These are phyloP conservation scores for Phytophthora pluvialis DNA, from an alignment of 352 stramenopile species.

Conservation along the genomic window DNA sequence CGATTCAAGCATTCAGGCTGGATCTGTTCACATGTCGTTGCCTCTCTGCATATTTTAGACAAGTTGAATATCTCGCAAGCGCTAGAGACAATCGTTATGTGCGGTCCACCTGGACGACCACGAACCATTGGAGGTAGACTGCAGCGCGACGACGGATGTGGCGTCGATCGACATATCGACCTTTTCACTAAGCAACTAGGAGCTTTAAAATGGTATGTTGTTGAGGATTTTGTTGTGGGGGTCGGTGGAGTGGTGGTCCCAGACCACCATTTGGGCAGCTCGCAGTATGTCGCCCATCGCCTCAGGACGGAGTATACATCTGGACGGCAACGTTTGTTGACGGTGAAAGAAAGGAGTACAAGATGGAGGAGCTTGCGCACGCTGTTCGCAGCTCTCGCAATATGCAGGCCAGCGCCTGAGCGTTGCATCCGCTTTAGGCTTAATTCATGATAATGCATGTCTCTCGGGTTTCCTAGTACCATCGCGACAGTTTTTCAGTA, in stretches of 20 bases:
- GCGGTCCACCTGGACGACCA: not conserved
- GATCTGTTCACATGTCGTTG: slow-evolving; percentile 4
- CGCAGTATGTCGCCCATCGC: slow-evolving; percentile 8
- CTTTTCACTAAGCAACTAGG: slow-evolving; percentile 1
- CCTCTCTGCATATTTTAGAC: not conserved
- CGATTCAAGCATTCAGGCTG: slow-evolving; percentile 3
- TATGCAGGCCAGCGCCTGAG: not conserved
- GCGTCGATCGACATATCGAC: slow-evolving; percentile 1
- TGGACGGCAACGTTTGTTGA: slow-evolving; percentile 11
- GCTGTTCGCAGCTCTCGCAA: slow-evolving; percentile 2
- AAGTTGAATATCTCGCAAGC: not conserved
- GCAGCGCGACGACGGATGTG: not conserved
- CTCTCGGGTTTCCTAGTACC: not conserved
- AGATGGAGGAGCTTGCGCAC: slow-evolving; percentile 7
- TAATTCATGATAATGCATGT: not conserved
- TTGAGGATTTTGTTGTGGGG: slow-evolving; percentile 3
- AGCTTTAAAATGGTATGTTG: slow-evolving; percentile 6
- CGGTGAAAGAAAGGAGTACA: not conserved
- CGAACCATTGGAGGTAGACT: not conserved
- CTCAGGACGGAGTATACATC: slow-evolving; percentile 4
- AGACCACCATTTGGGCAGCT: slow-evolving; percentile 9
- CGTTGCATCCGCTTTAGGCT: not conserved
- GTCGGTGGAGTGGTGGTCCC: not conserved
- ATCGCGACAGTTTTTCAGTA: not conserved
- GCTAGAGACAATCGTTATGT: not conserved